Evolutionary conservation across 306 rosid species (phyloP).

Genomic region (Prunus fruticosa): DNA sequence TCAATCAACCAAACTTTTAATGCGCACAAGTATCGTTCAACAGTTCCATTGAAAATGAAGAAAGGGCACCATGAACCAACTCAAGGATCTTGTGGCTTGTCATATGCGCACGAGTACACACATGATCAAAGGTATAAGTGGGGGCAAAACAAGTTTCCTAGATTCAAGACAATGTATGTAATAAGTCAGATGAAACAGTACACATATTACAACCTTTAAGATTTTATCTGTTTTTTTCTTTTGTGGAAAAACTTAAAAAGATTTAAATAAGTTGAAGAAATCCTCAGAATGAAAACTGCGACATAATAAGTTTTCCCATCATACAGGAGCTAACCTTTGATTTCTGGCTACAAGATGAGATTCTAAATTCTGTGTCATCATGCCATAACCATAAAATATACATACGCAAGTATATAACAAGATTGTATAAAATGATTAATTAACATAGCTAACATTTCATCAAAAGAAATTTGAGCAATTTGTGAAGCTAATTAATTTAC

Average conservation of each 20-base stretch:
- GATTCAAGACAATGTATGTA: not conserved
- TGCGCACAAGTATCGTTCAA: not conserved
- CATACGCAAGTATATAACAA: not conserved
- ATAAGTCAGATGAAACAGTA: not conserved
- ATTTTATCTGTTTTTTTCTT: not conserved
- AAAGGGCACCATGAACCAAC: not conserved
- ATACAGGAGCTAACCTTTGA: not conserved
- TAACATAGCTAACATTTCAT: not conserved
- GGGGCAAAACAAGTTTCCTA: not conserved
- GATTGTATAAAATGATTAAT: not conserved
- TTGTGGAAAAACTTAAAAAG: not conserved
- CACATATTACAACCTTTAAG: not conserved
- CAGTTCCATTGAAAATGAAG: not conserved
- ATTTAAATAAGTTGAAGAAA: not conserved
- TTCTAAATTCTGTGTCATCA: not conserved
- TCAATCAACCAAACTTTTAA: not conserved
- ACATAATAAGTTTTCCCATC: not conserved
- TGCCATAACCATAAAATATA: not conserved
- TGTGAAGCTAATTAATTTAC: conserved; percentile 43
- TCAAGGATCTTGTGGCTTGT: not conserved
- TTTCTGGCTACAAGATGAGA: conserved; percentile 1
- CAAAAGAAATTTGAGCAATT: conserved; percentile 7
- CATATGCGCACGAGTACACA: not conserved
- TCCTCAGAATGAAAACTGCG: not conserved
- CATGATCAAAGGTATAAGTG: not conserved